Base-by-base conservation (phyloP, 768 basidiomycete species). In the Lactifluus echinatus region DNA sequence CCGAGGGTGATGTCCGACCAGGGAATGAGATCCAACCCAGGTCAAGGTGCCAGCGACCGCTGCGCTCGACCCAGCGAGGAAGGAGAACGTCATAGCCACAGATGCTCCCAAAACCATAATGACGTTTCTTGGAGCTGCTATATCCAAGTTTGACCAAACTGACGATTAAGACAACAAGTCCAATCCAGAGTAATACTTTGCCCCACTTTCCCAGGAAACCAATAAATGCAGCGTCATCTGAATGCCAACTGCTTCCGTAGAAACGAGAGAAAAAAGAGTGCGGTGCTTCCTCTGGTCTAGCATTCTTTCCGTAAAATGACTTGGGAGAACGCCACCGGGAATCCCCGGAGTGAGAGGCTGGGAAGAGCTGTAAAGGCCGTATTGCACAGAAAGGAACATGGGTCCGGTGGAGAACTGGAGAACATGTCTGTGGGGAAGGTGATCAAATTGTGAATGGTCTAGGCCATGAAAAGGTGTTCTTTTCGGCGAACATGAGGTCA, bases 341-440 rank as follows among this genome's bases (percentile, higher is more conserved):
- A 70, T 66, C 7, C 72, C 71, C 2, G 73, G 69, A 17, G 81
- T 80, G 14, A 74, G 74, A 29, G 82, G 79, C 55, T 89, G 81
- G 11, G 84, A 78, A 4, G 87, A 76, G 5, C 81, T 79, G 72
- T 89, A 98, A 50, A 94, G 76, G 40, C 91, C 89, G 70, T 95
- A 95, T 68, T 96, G 92, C 3, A 87, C 84, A 0, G 94, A 97
- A 12, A 99, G 74, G 73, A 97, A 99, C 96, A 99, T 99, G 66
- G 96, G 96, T 1, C 95, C 95, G 0, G 96, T 99, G 52, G 93
- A 93, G n/a, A n/a, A n/a, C n/a, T n/a, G n/a, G n/a, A n/a, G 73
- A 99, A 99, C 96, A 99, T 99, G 75, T 98, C 96, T 26, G 96
- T 99, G 31, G 96, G 96, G 65, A 95, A 99, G 21, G 85, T 84